Conservation (phyloP, 805 yeast genomes). For the Pichia ethanolica region DNA sequence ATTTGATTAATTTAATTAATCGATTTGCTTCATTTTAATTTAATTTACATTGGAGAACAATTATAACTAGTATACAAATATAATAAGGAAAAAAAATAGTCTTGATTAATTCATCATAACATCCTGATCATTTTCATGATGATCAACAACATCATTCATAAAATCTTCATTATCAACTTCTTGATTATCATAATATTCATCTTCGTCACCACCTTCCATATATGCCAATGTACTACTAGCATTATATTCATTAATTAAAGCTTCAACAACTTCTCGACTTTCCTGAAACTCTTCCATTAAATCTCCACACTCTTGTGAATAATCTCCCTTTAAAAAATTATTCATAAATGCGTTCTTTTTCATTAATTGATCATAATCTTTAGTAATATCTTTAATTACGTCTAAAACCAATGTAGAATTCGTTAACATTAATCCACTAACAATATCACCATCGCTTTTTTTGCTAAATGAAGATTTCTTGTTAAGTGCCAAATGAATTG, state of each 20-base stretch:
- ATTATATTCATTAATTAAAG: conserved; percentile 41
- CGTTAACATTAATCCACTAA: conserved; percentile 77
- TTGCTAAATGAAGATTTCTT: conserved; percentile 54
- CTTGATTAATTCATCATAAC: conserved; percentile 1
- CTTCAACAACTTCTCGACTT: conserved; percentile 38
- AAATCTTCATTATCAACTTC: not conserved
- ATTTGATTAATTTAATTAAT: no score
- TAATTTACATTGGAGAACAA: no score
- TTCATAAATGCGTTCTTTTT: conserved; percentile 78
- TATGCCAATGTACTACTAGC: conserved; percentile 35
- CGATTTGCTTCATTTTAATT: no score
- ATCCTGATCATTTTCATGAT: not conserved
- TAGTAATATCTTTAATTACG: conserved; percentile 57
- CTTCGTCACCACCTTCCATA: conserved; percentile 40
- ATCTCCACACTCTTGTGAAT: conserved; percentile 35
- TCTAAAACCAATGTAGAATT: conserved; percentile 73
- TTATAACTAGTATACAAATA: no score
- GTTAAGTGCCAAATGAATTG: conserved; percentile 73
- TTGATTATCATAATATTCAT: conserved; percentile 7
- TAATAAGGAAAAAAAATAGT: no score
- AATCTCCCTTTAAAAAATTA: conserved; percentile 52
- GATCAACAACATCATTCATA: not conserved
- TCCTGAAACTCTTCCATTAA: conserved; percentile 42
- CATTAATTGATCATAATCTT: conserved; percentile 74
- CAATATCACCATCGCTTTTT: conserved; percentile 29